These are phyloP conservation scores for Mrakia blollopis DNA, from an alignment of 768 basidiomycete genomes.

Conservation along the genomic window DNA sequence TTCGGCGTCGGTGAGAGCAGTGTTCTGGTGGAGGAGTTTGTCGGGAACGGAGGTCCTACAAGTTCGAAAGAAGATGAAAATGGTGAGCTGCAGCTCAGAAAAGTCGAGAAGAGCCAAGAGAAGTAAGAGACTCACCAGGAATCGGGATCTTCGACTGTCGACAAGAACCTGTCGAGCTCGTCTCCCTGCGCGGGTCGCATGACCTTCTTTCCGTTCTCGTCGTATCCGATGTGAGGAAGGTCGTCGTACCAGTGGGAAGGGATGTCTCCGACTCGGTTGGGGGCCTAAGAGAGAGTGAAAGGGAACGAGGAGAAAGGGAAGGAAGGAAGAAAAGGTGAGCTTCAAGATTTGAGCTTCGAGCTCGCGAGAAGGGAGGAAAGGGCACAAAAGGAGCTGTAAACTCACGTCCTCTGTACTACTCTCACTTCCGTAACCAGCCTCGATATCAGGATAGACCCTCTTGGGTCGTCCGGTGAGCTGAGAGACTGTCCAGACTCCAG, in stretches of 20 bases:
- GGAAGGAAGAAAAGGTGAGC: slow-evolving; percentile 3
- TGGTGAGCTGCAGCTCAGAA: neutral
- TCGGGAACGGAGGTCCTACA: slow-evolving; percentile 83
- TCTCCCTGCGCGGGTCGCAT: slow-evolving; percentile 91
- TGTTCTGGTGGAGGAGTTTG: slow-evolving; percentile 76
- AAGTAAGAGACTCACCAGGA: slow-evolving; percentile 60
- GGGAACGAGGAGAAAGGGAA: slow-evolving; percentile 5
- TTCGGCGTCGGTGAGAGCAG: slow-evolving; percentile 79
- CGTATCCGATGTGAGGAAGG: slow-evolving; percentile 96
- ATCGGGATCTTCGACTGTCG: slow-evolving; percentile 84
- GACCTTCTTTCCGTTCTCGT: slow-evolving; percentile 88
- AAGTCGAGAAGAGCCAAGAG: neutral
- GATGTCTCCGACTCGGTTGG: slow-evolving; percentile 91
- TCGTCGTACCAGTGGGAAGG: slow-evolving; percentile 99
- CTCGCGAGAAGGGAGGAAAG: neutral
- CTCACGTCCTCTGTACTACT: slow-evolving; percentile 47
- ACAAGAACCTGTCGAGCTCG: slow-evolving; percentile 92
- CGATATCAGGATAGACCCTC: slow-evolving; percentile 45
- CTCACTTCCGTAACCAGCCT: slow-evolving; percentile 47
- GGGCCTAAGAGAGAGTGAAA: slow-evolving; percentile 53
- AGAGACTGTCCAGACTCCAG: slow-evolving; percentile 38
- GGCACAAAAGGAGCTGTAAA: neutral
- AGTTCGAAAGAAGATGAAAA: slow-evolving; percentile 39
- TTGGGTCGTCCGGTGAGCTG: slow-evolving; percentile 42
- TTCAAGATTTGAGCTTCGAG: slow-evolving; percentile 12